These are phyloP conservation scores for Crotalaria pallida DNA, from an alignment of 306 rosid species.

Conservation along the genomic window DNA sequence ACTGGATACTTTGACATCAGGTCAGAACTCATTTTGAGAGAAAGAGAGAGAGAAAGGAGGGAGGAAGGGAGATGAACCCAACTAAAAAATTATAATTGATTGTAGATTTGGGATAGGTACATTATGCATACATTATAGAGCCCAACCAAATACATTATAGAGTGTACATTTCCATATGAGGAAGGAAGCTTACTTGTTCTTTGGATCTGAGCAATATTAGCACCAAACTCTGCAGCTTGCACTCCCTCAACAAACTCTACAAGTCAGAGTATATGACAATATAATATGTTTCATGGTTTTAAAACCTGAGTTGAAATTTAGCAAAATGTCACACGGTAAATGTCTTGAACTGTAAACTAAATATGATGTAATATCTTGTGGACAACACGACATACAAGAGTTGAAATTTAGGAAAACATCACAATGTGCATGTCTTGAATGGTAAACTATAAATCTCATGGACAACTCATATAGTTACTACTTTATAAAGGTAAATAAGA, in stretches of 20 bases:
- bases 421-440: background rate
- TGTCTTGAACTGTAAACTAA: background rate
- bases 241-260: constrained; percentile 66
- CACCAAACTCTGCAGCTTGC: constrained; percentile 62
- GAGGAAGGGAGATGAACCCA: constrained; percentile 7
- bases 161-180: background rate
- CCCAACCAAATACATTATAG: background rate
- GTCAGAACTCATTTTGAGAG: background rate
- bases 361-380: constrained; percentile 1
- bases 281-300: constrained; percentile 12
- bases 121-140: background rate
- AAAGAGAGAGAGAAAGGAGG: background rate
- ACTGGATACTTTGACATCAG: background rate
- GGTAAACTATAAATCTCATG: constrained; percentile 1
- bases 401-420: background rate
- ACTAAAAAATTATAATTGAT: background rate
- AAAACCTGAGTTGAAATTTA: background rate
- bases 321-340: background rate
- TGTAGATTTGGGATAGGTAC: background rate
- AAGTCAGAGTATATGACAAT: constrained; percentile 16
- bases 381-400: too few species aligned
- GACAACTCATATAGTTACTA: background rate
- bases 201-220: constrained; percentile 66
- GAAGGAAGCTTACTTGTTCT: constrained; percentile 65
- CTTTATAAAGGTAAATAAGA: background rate